phyloP scores from a whole-genome alignment of 306 rosid species.

The Gillenia trifoliata region DNA sequence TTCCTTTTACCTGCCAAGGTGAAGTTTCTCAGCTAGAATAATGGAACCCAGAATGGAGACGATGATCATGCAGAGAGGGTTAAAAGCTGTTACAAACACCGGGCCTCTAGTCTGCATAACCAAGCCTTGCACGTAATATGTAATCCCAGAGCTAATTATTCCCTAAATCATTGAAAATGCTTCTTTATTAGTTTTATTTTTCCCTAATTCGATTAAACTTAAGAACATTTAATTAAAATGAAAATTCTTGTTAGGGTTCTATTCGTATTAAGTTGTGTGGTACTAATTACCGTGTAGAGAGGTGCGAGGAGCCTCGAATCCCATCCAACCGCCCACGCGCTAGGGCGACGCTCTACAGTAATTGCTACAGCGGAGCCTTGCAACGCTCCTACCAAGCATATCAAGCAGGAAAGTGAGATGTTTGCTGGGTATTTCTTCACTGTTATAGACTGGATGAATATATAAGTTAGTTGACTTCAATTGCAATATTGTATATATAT shows the following conservation, averaged over 20 bases:
- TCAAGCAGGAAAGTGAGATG: constrained; percentile 48
- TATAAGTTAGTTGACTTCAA: neutral
- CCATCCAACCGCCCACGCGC: constrained; percentile 57
- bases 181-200: neutral
- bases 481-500: neutral
- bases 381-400: constrained; percentile 54
- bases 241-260: neutral
- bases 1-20: constrained; percentile 52
- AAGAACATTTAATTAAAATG: neutral
- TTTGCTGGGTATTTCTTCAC: constrained; percentile 64
- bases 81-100: constrained; percentile 68
- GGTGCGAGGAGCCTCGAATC: constrained; percentile 56
- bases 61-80: constrained; percentile 65
- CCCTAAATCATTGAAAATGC: constrained; percentile 37
- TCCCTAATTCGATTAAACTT: neutral
- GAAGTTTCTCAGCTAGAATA: constrained; percentile 58
- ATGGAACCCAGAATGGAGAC: constrained; percentile 46
- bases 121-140: constrained; percentile 61
- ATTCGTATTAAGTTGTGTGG: neutral
- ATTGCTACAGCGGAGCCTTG: constrained; percentile 45
- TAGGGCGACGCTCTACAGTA: constrained; percentile 35
- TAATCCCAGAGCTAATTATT: constrained; percentile 52
- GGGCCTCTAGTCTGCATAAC: constrained; percentile 69
- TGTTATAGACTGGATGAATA: constrained; percentile 40
- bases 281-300: constrained; percentile 44